Evolutionary conservation across 2,329 filamentous ascomycete species (phyloP).

Genomic region (Diaporthe ampelina): DNA sequence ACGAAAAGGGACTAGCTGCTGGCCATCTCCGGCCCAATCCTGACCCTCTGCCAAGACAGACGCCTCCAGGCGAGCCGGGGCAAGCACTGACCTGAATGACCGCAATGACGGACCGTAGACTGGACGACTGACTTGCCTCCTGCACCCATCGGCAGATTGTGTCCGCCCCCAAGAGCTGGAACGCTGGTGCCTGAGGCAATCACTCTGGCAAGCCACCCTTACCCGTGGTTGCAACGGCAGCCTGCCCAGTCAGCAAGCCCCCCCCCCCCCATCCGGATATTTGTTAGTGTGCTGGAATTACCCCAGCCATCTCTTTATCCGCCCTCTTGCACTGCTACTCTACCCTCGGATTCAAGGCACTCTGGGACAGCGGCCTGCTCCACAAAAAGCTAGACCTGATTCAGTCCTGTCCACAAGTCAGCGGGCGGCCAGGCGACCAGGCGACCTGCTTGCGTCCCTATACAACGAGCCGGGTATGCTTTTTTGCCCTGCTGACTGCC

Average conservation of each 20-base stretch:
- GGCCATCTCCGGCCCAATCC: slow-evolving; percentile 31
- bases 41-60: slow-evolving; percentile 24
- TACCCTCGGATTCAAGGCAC: slow-evolving; percentile 7
- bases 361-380: neutral
- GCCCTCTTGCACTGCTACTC: too few relatives aligned
- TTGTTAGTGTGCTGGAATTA: slow-evolving; percentile 13
- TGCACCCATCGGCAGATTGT: slow-evolving; percentile 26
- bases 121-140: slow-evolving; percentile 7
- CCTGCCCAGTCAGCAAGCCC: slow-evolving; percentile 2
- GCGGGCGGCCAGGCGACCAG: neutral
- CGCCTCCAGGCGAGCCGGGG: neutral
- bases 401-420: neutral
- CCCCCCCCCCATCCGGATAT: neutral
- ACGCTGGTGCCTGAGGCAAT: slow-evolving; percentile 13
- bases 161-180: slow-evolving; percentile 26
- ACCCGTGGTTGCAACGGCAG: slow-evolving; percentile 15
- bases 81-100: slow-evolving; percentile 12
- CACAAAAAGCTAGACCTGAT: slow-evolving; percentile 32
- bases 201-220: neutral
- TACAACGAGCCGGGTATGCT: neutral
- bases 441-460: neutral
- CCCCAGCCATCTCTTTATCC: slow-evolving; percentile 34
- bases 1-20: slow-evolving; percentile 26
- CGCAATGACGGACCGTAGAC: neutral
- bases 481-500: slow-evolving; percentile 16